Evolutionary conservation across 108 stramenopile species (phyloP), one percentile per base, ranked within the genome.

Genomic region (Discostella pseudostelligera): DNA sequence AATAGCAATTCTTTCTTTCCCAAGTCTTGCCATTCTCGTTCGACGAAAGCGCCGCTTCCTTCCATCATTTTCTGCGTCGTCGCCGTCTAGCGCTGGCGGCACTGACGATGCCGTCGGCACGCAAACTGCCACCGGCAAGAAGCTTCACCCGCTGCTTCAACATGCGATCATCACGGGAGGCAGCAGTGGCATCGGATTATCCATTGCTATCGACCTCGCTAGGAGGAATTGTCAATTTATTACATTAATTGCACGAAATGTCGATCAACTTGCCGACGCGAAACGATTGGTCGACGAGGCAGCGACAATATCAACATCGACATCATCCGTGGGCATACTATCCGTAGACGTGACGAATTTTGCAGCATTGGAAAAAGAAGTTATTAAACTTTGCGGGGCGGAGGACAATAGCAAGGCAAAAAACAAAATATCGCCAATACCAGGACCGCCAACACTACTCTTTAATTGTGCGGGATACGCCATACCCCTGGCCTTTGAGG

Each of bases 131-230:
- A 57, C 39, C 8, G 20, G 24, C 57, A 39, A 47, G 17, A 39
- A 47, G 17, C 16, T 25, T 25, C 46, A 65, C 19, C 63, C 75
- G 17, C 62, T 78, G 4, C 72, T 76, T 25, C 51, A 66, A 48
- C 95, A 92, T 54, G 90, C 88, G 20, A 63, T 94, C 32, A 77
- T 96, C 24, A 87, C 89, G 8, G 96, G 96, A 25, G 96, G 96
- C 37, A 76, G 72, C 39, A 81, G 74, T 44, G 96, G 96, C 11
- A 96, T 96, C 63, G 96, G 96, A 21, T 69, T 92, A 37, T 69
- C 81, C 8, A 68, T 95, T 47, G 93, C 88, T 8, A 47, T 78
- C 44, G 83, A 88, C 40, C 75, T 86, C 29, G 83, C 81, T 1
- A 70, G 74, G 65, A 57, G 62, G 55, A 80, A 81, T 14, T 75